phyloP scores from a whole-genome alignment of 441 rosid species.

The Pelargonium fulgidum region DNA sequence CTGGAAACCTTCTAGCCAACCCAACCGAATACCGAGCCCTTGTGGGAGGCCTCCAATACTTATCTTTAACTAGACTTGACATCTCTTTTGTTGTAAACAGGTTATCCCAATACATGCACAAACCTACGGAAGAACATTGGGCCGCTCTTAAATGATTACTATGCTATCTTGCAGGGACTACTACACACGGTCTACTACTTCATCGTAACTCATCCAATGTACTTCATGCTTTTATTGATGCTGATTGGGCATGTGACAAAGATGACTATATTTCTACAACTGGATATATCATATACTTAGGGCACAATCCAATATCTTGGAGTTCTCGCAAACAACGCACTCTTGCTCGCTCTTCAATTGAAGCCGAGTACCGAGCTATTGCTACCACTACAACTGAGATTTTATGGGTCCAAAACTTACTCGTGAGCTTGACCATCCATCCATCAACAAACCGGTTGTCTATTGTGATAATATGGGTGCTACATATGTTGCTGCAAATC shows the following conservation, averaged over 20 bases:
- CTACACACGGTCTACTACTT: background rate
- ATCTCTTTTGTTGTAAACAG: background rate
- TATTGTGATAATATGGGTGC: constrained; percentile 1
- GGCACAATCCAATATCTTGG: background rate
- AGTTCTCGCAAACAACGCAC: background rate
- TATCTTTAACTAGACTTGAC: constrained; percentile 1
- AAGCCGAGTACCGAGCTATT: background rate
- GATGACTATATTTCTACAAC: constrained; percentile 1
- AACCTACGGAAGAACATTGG: background rate
- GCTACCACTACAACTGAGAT: background rate
- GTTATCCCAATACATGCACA: constrained; percentile 2
- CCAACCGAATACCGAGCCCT: background rate
- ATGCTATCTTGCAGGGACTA: constrained; percentile 3
- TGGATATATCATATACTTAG: background rate
- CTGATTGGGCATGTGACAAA: background rate
- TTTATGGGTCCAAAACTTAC: background rate
- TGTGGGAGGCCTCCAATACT: background rate
- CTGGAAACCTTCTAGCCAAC: background rate
- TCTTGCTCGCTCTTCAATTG: background rate
- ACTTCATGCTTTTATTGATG: background rate
- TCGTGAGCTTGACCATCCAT: background rate
- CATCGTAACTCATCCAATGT: background rate
- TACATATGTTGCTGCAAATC: constrained; percentile 2
- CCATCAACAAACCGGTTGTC: background rate
- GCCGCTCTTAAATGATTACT: background rate